Percentiles rank a stretch among this genome's conserved stretches.
These are phyloP conservation scores for Bullera alba DNA, from an alignment of 768 basidiomycete species.

Conservation along the genomic window DNA sequence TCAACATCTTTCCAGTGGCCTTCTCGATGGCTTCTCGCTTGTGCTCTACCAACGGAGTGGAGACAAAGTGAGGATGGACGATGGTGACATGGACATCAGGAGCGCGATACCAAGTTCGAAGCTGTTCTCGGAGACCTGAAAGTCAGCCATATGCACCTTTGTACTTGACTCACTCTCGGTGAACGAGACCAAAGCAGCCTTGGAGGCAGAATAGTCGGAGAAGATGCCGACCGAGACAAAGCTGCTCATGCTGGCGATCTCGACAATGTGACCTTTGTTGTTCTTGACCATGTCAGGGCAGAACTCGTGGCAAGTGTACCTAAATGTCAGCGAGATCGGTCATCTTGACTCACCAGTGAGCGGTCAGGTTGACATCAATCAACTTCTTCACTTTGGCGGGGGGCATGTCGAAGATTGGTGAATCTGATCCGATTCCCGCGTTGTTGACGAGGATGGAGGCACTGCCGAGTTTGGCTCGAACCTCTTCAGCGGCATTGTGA, in stretches of 20 bases:
- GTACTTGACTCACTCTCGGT: no score
- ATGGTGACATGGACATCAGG: slow-evolving; percentile 2
- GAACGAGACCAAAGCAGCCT: no score
- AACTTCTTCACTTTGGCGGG: background rate
- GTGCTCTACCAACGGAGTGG: background rate
- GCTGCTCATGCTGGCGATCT: no score
- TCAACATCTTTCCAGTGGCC: background rate
- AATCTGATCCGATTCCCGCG: background rate
- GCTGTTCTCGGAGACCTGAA: slow-evolving; percentile 1
- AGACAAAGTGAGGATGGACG: background rate
- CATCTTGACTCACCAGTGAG: no score
- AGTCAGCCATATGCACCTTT: background rate
- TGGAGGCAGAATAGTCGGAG: no score
- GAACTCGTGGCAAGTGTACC: slow-evolving; percentile 1
- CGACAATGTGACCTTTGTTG: no score
- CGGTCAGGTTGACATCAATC: slow-evolving; percentile 2
- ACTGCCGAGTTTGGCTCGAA: background rate
- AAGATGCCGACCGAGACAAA: no score
- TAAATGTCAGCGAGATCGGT: no score
- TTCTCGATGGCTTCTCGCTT: background rate
- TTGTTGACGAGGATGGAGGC: slow-evolving; percentile 2
- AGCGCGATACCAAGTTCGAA: background rate
- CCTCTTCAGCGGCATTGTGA: background rate
- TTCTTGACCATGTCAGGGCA: background rate
- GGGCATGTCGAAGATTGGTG: background rate